Conservation (phyloP, 2,329 filamentous ascomycete genomes). For the Cercospora canescens region DNA sequence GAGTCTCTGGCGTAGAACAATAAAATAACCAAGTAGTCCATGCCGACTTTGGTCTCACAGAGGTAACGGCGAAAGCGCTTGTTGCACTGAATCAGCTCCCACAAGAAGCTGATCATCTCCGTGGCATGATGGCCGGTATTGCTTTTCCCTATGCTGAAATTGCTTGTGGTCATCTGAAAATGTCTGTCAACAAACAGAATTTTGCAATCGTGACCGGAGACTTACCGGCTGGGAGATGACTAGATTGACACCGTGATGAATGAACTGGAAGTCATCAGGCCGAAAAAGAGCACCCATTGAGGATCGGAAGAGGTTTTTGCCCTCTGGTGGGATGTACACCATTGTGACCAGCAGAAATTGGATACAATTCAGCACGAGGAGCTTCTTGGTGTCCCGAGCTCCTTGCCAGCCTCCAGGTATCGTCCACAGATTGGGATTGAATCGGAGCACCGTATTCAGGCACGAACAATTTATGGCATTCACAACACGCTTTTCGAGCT, state of each 20-base stretch:
- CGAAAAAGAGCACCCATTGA: constrained; percentile 88
- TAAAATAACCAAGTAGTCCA: constrained; percentile 88
- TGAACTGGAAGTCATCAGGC: constrained; percentile 95
- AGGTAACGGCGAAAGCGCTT: constrained; percentile 96
- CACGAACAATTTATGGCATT: constrained; percentile 88
- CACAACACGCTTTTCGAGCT: constrained; percentile 86
- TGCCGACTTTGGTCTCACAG: constrained; percentile 88
- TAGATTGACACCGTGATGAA: constrained; percentile 45
- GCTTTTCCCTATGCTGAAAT: constrained; percentile 81
- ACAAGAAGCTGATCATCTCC: constrained; percentile 95
- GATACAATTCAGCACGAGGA: constrained; percentile 86
- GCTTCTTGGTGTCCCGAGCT: constrained; percentile 76
- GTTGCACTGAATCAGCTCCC: constrained; percentile 96
- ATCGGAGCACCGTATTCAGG: constrained; percentile 92
- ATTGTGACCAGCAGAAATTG: constrained; percentile 75
- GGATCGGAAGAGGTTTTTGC: constrained; percentile 90
- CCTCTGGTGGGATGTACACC: constrained; percentile 32
- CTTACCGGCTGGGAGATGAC: constrained; percentile 78
- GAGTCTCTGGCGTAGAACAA: constrained; percentile 92
- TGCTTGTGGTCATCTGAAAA: constrained; percentile 70
- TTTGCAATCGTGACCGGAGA: background rate
- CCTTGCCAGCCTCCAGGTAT: constrained; percentile 85
- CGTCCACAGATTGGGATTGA: constrained; percentile 90
- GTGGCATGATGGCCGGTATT: constrained; percentile 82
- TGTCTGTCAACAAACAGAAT: constrained; percentile 27